Conservation (phyloP, 441 rosid species). For the Gossypium davidsonii region DNA sequence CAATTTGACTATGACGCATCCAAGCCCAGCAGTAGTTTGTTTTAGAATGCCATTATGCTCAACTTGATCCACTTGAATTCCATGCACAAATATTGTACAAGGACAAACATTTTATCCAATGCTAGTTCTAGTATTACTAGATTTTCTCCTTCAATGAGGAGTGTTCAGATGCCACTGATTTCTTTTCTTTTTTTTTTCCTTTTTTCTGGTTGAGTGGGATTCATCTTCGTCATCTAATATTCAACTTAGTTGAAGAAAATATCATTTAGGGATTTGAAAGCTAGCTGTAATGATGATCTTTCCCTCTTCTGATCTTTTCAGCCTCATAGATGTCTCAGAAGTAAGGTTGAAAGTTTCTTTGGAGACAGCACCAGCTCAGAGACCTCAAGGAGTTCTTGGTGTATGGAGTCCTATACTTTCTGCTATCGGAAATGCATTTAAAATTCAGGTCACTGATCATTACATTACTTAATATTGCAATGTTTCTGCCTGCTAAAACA, state of each 20-base stretch:
- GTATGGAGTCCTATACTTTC: constrained; percentile 96
- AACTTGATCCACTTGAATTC: neutral
- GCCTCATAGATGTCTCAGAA: constrained; percentile 96
- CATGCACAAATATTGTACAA: neutral
- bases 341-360: constrained; percentile 80
- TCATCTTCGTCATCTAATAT: constrained; percentile 9
- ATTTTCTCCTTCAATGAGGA: neutral
- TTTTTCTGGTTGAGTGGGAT: neutral
- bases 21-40: neutral
- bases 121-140: neutral
- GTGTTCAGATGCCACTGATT: neutral
- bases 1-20: neutral
- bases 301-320: constrained; percentile 30
- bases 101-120: neutral
- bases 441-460: constrained; percentile 65
- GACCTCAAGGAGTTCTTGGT: constrained; percentile 94
- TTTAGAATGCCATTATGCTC: neutral
- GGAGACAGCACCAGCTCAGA: constrained; percentile 90
- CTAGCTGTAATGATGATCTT: constrained; percentile 2
- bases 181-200: neutral
- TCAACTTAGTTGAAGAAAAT: neutral
- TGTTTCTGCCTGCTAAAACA: neutral
- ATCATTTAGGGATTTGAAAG: constrained; percentile 3
- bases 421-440: constrained; percentile 97
- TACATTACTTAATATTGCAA: constrained; percentile 12